Evolutionary conservation across 2,329 filamentous ascomycete species (phyloP), one percentile per base, ranked within the genome.

Genomic region (Incumbomyces delicatus): DNA sequence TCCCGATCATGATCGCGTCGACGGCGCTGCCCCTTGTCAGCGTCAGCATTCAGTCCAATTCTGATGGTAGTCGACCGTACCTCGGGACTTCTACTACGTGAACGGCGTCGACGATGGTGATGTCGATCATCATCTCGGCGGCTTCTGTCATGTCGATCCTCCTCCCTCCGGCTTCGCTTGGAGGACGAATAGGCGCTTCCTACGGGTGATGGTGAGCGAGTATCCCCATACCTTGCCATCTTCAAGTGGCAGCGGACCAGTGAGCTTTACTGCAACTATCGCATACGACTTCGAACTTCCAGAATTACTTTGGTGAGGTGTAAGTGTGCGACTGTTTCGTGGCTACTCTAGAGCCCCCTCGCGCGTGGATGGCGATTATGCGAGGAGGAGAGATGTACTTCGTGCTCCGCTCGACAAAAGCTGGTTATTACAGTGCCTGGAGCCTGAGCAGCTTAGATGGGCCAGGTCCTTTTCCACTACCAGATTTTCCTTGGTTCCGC

Each of bases 121-220:
- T 63, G 59, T 50, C 71, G 68, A 41, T 64, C 64, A 61, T 75
- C 72, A 59, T 76, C 73, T 56, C 71, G 67, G 35, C 72, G 65
- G 56, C 66, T 71, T 60, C 69, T 67, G 42, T 76, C 73, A 58
- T 70, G 65, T 53, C 73, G 68, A 58, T 72, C 66, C 62, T 75
- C 68, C 57, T 73, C 75, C 66, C 73, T 70, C 60, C 72, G 70
- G 59, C 59, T 67, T 51, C 80, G 78, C 70, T 79, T 83, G 71
- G 80, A 81, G 62, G 81, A 79, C 68, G 80, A 81, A 68, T 78
- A 76, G 64, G 85, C 81, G 76, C 84, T 87, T 80, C 84, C 85
- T 88, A 83, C 81, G 82, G 84, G 84, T 81, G 83, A 87, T 85
- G 85, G 86, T 89, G 85, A 90, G 85, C 85, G 76, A 73, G 72